Evolutionary conservation across 371 early-diverging fungal genomes (phyloP), one percentile per base, ranked within the genome.

Genomic region (Mucor lusitanicus): DNA sequence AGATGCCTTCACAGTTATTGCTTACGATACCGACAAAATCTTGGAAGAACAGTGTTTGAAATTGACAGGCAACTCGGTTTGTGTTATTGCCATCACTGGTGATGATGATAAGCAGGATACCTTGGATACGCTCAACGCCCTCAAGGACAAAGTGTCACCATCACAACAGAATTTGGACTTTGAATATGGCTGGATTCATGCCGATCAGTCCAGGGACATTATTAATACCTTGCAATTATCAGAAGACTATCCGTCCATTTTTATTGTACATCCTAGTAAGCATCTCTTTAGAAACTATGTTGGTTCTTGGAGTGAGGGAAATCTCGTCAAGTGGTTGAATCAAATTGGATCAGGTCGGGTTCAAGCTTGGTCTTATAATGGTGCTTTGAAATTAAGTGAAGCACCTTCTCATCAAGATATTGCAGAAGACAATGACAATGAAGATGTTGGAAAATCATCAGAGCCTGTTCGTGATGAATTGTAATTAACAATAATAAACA

Each of bases 121-220:
- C 60, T 77, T 78, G 7, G 76, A 75, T 39, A 85, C 87, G 2
- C 44, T 92, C 54, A 71, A 78, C 23, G 69, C 82, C 8, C 65
- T 95, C 53, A 80, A 82, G 37, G 77, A 89, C 23, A 85, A 77
- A 39, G 64, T 71, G 6, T 60, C 59, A 3, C 46, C 46, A 7
- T 71, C 74, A 6, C 68, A 82, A 7, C 69, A 82, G 4, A 46
- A n/a, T 7, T 23, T 60, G 8, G 53, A 54, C 1, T 75, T 87
- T 58, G 80, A 80, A 27, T 87, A 87, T 59, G 71, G 85, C 9
- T 94, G 93, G 94, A 82, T 92, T 62, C 87, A 89, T 69, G 86
- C 88, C 1, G 68, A 86, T 56, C 85, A 85, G 27, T 81, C 85
- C 5, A 64, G 77, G n/a, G 60, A 69, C 0, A 74, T 95, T 12